Base-by-base conservation (phyloP, 2,329 filamentous ascomycete species). In the Pseudogymnoascus sp. region DNA sequence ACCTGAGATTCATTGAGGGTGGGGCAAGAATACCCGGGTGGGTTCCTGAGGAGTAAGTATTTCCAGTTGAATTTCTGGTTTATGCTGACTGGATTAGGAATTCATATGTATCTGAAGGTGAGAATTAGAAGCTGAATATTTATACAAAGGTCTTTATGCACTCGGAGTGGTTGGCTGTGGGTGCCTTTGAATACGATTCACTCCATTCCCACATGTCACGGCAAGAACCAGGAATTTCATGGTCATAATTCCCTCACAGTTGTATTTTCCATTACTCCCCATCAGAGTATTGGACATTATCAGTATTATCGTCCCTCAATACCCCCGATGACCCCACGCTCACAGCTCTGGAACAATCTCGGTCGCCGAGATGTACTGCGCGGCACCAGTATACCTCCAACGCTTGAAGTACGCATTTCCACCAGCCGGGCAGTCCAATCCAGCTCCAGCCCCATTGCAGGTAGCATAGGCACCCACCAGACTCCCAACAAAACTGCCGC, bases 391-490 rank as follows among this genome's bases (percentile, higher is more conserved):
- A n/a, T 61, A 61, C 18, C 59, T 57, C 59, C 59, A 61, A n/a
- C 37, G 65, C 9, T 47, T 66, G 14, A 73, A 69, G 58, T 70
- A 68, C 25, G 70, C 72, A 18, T 69, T 64, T 6, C 68, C 70
- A 6, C 68, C 70, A 18, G 60, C 47, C 4, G 70, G 70, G 62
- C 70, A 73, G 8, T 65, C 62, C 11, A 65, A 20, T 0, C 70
- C 69, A 14, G 47, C 57, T 0, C 71, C 72, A 2, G 66, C 70
- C 1, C 73, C 73, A 50, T 74, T 75, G 59, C 73, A 74, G 6
- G 73, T 75, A 9, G 71, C 73, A 59, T 73, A 75, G 2, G 67
- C 67, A 1, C 73, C 73, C 0, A 75, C 57, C 11, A 74, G 62
- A 16, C 68, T 71, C 0, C 73, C 73, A 0, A 71, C 68, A 60